Evolutionary conservation across 1,284 basidiomycete genomes (phyloP).

Genomic region (Pascua guehoae): DNA sequence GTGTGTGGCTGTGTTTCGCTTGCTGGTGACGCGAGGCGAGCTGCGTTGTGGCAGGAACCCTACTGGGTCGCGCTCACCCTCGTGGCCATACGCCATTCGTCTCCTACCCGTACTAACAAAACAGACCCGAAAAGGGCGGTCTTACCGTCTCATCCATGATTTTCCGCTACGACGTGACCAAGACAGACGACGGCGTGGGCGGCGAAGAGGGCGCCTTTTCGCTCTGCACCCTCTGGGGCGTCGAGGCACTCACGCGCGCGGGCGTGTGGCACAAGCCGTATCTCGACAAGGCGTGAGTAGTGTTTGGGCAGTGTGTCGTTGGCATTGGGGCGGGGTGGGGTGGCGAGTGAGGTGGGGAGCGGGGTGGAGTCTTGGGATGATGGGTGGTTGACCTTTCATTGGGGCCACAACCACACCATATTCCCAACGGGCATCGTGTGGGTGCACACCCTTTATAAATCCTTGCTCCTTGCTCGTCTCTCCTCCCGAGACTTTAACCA

Average conservation of each 20-base stretch:
- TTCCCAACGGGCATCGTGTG: no score
- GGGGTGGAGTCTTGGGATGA: no score
- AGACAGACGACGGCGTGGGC: slow-evolving; percentile 84
- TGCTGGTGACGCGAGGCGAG: no score
- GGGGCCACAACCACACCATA: no score
- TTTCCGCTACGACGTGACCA: slow-evolving; percentile 64
- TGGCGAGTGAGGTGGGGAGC: no score
- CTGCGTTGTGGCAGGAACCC: no score
- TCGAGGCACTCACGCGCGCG: slow-evolving; percentile 80
- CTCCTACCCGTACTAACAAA: not conserved
- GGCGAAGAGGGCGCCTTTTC: slow-evolving; percentile 75
- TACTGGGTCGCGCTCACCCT: no score
- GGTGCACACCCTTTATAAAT: not conserved
- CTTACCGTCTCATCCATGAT: slow-evolving; percentile 67
- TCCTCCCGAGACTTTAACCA: not conserved
- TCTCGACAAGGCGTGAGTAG: slow-evolving; percentile 51
- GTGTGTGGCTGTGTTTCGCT: no score
- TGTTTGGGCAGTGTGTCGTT: not conserved
- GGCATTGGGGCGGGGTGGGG: no score
- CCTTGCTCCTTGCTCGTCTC: not conserved
- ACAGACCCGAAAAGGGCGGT: slow-evolving; percentile 72
- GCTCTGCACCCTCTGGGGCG: slow-evolving; percentile 57
- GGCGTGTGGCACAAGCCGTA: slow-evolving; percentile 44
- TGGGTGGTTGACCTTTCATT: no score
- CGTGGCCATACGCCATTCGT: no score